phyloP scores from a whole-genome alignment of 352 stramenopile genomes.

The Phytophthora boehmeriae region DNA sequence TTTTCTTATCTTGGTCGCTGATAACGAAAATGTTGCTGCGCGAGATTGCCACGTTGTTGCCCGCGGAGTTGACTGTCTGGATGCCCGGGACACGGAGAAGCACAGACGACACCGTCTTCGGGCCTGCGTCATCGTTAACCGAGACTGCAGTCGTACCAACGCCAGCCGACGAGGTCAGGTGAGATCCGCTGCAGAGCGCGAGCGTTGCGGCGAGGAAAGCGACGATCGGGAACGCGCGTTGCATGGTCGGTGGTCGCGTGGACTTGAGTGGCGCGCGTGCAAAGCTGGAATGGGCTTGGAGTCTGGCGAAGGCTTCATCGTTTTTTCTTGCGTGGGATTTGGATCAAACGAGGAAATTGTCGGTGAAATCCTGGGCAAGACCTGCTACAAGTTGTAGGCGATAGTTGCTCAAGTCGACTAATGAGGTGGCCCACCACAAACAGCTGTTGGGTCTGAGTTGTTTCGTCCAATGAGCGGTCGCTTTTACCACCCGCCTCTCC shows the following conservation, averaged over 20 bases:
- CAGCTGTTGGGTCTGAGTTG: too few relatives aligned
- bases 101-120: background rate
- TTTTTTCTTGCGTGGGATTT: background rate
- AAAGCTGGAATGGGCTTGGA: background rate
- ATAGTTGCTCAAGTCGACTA: too few relatives aligned
- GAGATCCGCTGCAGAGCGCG: background rate
- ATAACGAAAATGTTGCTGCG: slow-evolving; percentile 27
- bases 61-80: slow-evolving; percentile 12
- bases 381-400: too few relatives aligned
- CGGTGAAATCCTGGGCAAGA: too few relatives aligned
- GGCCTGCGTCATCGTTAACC: background rate
- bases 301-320: background rate
- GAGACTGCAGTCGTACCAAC: background rate
- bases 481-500: slow-evolving; percentile 19
- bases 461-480: slow-evolving; percentile 26
- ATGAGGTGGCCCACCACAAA: too few relatives aligned
- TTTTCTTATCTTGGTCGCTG: slow-evolving; percentile 12
- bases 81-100: background rate
- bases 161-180: background rate
- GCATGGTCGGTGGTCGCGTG: background rate
- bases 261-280: background rate
- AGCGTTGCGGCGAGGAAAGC: background rate
- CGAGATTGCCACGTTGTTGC: slow-evolving; percentile 25
- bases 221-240: background rate
- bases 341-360: too few relatives aligned